phyloP scores from a whole-genome alignment of 352 stramenopile genomes.

The Phytopythium aichiense region DNA sequence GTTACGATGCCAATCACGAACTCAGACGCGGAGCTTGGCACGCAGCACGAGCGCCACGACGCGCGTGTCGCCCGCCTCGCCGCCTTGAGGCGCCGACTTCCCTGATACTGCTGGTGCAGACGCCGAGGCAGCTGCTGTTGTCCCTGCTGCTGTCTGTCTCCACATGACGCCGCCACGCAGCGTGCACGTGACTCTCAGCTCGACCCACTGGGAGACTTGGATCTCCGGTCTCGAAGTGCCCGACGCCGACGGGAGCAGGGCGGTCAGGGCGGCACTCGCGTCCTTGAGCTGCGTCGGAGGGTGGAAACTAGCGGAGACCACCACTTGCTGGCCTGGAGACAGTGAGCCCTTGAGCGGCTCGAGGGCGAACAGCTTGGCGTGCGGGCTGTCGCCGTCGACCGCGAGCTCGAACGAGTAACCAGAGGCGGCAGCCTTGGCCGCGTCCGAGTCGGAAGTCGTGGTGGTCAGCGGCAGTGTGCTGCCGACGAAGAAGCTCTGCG shows the following conservation, averaged over 20 bases:
- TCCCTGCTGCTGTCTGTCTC: slow-evolving; percentile 14
- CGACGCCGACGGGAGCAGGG: neutral
- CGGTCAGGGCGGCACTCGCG: neutral
- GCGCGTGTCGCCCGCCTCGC: slow-evolving; percentile 4
- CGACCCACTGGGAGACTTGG: slow-evolving; percentile 32
- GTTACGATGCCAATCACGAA: neutral
- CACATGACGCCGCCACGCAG: slow-evolving; percentile 37
- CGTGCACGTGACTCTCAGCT: slow-evolving; percentile 35
- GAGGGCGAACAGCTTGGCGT: slow-evolving; percentile 61
- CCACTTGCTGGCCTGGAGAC: slow-evolving; percentile 43
- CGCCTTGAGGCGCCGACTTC: neutral
- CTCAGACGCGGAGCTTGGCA: slow-evolving; percentile 3
- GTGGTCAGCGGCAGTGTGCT: slow-evolving; percentile 24
- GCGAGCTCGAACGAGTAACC: slow-evolving; percentile 52
- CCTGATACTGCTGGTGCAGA: neutral
- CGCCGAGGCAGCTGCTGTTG: slow-evolving; percentile 1
- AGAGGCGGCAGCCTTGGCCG: slow-evolving; percentile 7
- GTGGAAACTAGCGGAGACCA: slow-evolving; percentile 52
- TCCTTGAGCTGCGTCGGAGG: slow-evolving; percentile 10
- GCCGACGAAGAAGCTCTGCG: slow-evolving; percentile 35
- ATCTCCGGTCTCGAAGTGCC: slow-evolving; percentile 19
- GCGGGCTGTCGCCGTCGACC: slow-evolving; percentile 44
- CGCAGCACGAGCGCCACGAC: slow-evolving; percentile 5
- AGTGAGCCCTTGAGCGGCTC: slow-evolving; percentile 66
- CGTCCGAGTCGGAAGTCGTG: slow-evolving; percentile 3